Percentiles rank a stretch among this genome's conserved stretches.
These are phyloP conservation scores for Cercophora samala DNA, from an alignment of 495 filamentous ascomycete species.

Conservation along the genomic window DNA sequence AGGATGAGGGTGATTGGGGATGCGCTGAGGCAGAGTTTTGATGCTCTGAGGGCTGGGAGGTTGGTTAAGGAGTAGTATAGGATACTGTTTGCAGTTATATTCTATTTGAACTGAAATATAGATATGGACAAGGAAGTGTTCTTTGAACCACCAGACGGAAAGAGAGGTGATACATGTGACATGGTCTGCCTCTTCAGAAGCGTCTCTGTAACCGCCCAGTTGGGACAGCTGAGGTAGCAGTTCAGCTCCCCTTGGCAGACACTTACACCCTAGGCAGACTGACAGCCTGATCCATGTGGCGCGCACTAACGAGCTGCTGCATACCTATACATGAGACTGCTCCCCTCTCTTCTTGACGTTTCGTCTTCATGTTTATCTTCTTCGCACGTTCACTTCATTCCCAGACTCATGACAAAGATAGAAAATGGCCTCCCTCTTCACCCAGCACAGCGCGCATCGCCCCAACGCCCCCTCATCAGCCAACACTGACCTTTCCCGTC, in stretches of 20 bases:
- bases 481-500: not conserved
- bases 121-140: no score
- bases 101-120: not conserved
- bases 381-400: not conserved
- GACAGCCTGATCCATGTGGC: not conserved
- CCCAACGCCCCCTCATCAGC: not conserved
- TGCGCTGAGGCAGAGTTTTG: conserved; percentile 7
- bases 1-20: conserved; percentile 13
- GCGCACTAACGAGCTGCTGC: conserved; percentile 6
- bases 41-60: conserved; percentile 11
- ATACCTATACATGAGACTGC: not conserved
- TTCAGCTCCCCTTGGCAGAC: not conserved
- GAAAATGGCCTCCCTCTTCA: conserved; percentile 6
- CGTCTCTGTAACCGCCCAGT: not conserved
- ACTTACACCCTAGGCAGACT: not conserved
- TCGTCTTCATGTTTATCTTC: not conserved
- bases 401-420: no score
- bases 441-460: not conserved
- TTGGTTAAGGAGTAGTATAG: not conserved
- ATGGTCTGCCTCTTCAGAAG: not conserved
- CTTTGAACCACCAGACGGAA: not conserved
- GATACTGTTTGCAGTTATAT: not conserved
- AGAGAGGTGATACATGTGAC: not conserved
- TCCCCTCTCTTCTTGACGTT: not conserved
- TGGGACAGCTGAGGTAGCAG: not conserved